Evolutionary conservation across 495 filamentous ascomycete species (phyloP).

Genomic region (Penicillium desertorum): DNA sequence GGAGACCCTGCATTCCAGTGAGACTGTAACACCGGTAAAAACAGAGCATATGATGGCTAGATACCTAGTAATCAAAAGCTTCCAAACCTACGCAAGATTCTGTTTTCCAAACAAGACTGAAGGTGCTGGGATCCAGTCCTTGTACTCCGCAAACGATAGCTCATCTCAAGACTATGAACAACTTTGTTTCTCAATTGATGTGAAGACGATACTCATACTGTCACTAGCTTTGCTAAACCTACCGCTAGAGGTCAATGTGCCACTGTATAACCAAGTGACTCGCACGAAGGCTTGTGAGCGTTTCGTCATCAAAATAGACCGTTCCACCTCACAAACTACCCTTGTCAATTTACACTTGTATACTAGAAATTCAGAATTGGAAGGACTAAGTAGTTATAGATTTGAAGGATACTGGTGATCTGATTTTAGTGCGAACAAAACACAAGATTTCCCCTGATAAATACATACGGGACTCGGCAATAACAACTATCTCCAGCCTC

Average conservation of each 20-base stretch:
- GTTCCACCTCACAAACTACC: background rate
- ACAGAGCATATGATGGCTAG: background rate
- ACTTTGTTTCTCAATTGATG: background rate
- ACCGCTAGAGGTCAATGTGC: background rate
- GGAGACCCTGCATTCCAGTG: slow-evolving; percentile 8
- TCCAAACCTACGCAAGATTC: background rate
- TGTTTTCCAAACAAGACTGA: background rate
- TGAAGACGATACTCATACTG: background rate
- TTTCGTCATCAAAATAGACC: background rate
- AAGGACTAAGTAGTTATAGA: background rate
- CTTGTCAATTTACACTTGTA: background rate
- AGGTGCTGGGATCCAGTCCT: background rate
- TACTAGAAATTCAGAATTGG: background rate
- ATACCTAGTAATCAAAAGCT: background rate
- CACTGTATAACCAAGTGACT: background rate
- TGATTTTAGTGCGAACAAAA: background rate
- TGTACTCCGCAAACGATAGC: background rate
- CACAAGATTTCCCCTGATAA: background rate
- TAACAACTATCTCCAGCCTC: background rate
- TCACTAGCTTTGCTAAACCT: background rate
- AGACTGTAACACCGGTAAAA: background rate
- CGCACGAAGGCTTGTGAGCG: background rate
- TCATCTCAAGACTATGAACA: background rate
- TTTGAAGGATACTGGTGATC: background rate
- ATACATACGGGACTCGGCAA: background rate